Base-by-base conservation (phyloP, 2,329 filamentous ascomycete species). In the Fusarium praegraminearum region DNA sequence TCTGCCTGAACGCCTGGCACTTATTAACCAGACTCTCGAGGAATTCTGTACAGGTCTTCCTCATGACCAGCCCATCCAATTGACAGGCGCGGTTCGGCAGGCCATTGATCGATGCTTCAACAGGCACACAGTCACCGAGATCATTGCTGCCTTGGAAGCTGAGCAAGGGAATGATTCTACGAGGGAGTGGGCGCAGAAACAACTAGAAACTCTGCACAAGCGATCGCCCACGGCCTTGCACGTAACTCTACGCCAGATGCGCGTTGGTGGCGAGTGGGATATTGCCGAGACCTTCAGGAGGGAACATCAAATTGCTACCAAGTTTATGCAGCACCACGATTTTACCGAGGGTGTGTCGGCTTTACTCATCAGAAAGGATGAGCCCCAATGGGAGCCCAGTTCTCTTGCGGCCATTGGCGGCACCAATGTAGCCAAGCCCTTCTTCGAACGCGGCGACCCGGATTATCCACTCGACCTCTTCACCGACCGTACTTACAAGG, bases 261-360 rank as follows among this genome's bases (percentile, higher is more conserved):
- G 90, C 71, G 80, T 92, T 50, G 93, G 93, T 64, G 82, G 83
- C 72, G 77, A 84, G 35, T 98, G 96, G 96, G 85, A 86, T 69
- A 97, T 99, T 74, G 83, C 87, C 18, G 87, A 97, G 80, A 90
- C 95, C 1, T 99, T 98, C 85, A 85, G 90, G 77, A 89, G 89
- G 68, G 96, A 99, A 83, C 88, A 96, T 80, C 86, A 91, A 76
- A 93, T 99, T 63, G 94, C 95, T 3, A 83, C 86, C 62, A 88
- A 89, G 69, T 98, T 99, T 83, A 98, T 99, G 95, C 85, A 86
- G 59, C 91, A 96, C 78, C 91, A 89, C 7, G 96, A 99, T 80
- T 99, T 99, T 76, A 90, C 90, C 44, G 93, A 97, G 81, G 96
- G 96, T 56, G 95, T 99, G n/a, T 89, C 89, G 53, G 91, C 93